Evolutionary conservation across 2,329 filamentous ascomycete species (phyloP).

Genomic region (Plenodomus lindquistii): DNA sequence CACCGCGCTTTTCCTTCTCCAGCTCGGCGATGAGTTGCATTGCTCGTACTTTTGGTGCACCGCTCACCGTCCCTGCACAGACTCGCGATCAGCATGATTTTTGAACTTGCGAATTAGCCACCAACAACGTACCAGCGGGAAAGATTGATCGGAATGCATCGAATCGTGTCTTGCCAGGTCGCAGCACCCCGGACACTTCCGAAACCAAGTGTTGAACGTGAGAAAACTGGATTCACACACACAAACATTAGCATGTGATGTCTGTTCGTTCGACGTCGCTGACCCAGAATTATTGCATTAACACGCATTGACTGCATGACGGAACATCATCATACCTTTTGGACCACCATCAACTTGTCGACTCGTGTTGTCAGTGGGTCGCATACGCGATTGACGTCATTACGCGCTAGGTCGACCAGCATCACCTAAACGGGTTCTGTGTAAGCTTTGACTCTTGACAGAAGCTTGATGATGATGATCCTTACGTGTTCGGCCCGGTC

Average conservation of each 20-base stretch:
- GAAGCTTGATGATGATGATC: constrained; percentile 9
- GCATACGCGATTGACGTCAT: constrained; percentile 95
- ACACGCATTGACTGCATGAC: constrained; percentile 5
- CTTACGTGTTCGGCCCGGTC: constrained; percentile 61
- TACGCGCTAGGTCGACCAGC: constrained; percentile 93
- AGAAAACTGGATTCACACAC: constrained; percentile 67
- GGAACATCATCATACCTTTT: constrained; percentile 34
- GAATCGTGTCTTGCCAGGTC: constrained; percentile 83
- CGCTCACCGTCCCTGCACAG: constrained; percentile 71
- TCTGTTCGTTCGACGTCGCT: constrained; percentile 3
- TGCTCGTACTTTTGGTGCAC: constrained; percentile 91
- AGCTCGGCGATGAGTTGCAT: constrained; percentile 98
- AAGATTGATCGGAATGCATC: constrained; percentile 97
- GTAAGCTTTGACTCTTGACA: constrained; percentile 63
- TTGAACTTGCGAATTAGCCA: constrained; percentile 8
- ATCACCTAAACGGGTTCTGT: constrained; percentile 71
- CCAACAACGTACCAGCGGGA: constrained; percentile 68
- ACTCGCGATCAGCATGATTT: constrained; percentile 12
- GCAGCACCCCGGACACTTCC: constrained; percentile 89
- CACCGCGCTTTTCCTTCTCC: constrained; percentile 88
- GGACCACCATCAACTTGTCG: constrained; percentile 82
- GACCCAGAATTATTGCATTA: too few relatives aligned
- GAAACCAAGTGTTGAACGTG: constrained; percentile 98
- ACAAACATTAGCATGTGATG: constrained; percentile 13
- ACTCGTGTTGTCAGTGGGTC: constrained; percentile 88